A percentile compares a stretch with the other conserved stretches of the same genome.
Evolutionary conservation across 805 yeast species (phyloP).

Genomic region (Spathaspora hagerdaliae): DNA sequence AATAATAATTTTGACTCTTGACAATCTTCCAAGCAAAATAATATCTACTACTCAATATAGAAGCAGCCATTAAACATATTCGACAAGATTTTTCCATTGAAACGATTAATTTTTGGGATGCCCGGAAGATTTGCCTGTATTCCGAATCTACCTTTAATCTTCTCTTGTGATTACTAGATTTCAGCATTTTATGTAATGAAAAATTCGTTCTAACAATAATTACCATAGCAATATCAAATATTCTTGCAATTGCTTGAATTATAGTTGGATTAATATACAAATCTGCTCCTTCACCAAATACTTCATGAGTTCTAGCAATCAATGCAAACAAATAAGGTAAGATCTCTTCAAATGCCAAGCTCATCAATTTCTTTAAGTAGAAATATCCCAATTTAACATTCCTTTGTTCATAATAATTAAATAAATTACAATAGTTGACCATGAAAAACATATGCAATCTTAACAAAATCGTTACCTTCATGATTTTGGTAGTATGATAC

Average conservation of each 20-base stretch:
- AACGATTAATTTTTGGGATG: conserved; percentile 6
- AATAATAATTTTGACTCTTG: conserved; percentile 47
- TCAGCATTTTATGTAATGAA: conserved; percentile 9
- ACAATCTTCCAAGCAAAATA: conserved; percentile 67
- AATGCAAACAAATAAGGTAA: conserved; percentile 30
- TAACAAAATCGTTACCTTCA: conserved; percentile 18
- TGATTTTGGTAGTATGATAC: conserved; percentile 6
- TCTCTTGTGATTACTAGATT: conserved; percentile 5
- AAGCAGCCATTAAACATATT: conserved; percentile 14
- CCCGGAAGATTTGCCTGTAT: conserved; percentile 5
- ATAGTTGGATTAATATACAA: conserved; percentile 38
- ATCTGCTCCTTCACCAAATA: conserved; percentile 42
- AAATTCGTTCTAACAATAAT: conserved; percentile 19
- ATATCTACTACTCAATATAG: conserved; percentile 49
- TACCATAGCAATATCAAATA: conserved; percentile 20
- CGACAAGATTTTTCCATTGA: conserved; percentile 8
- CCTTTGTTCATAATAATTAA: conserved; percentile 34
- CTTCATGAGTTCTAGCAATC: conserved; percentile 23
- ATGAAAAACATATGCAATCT: conserved; percentile 22
- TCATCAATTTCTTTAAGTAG: conserved; percentile 26
- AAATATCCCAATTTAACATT: conserved; percentile 27
- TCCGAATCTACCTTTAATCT: conserved; percentile 3
- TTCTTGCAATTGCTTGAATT: conserved; percentile 22
- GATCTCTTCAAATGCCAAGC: conserved; percentile 24
- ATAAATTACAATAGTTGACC: conserved; percentile 30